Evolutionary conservation across 441 rosid genomes (phyloP), one percentile per base, ranked within the genome.

Genomic region (Dalechampia spathulata): DNA sequence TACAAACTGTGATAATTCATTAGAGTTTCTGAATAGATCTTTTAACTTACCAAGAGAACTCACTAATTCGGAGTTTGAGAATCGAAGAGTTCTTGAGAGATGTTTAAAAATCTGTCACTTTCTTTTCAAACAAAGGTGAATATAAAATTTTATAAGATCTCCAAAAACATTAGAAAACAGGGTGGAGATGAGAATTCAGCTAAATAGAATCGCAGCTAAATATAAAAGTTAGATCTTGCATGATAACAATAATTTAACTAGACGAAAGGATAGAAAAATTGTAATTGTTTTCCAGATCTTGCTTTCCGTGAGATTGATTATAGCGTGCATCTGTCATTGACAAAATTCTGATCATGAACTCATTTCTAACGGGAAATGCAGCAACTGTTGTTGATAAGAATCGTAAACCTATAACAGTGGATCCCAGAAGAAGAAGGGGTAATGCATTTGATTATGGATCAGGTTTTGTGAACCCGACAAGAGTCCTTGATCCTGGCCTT

Each of bases 361-460:
- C 43, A 57, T 28, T 42, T n/a, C 20, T 5, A 32, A 39, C 52
- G 60, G 27, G 54, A 71, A 65, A 30, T 30, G 82, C 85, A 79
- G 85, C 83, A 14, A 63, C 73, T 15, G 28, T 67, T 20, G 59
- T 67, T 28, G 66, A 75, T 42, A 76, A 72, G 72, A 70, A 57
- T 56, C 63, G 50, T 44, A 70, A 47, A 54, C 69, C 70, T 62
- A 79, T 79, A 50, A 69, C 65, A 5, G 66, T 52, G 13, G 81
- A 74, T 56, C 85, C 85, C 20, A 47, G 66, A 45, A 78, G 86
- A 32, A 75, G 76, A 68, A 72, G 65, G 38, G 93, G 79, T 10
- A 70, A 65, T 55, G 74, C 94, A 2, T 83, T 85, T 74, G 93
- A 85, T 61, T 82, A 74, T n/a, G 93, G 90, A 57, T 77, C 89